These are phyloP conservation scores for Saccharomycopsis schoenii DNA, from an alignment of 805 yeast genomes.

Conservation along the genomic window DNA sequence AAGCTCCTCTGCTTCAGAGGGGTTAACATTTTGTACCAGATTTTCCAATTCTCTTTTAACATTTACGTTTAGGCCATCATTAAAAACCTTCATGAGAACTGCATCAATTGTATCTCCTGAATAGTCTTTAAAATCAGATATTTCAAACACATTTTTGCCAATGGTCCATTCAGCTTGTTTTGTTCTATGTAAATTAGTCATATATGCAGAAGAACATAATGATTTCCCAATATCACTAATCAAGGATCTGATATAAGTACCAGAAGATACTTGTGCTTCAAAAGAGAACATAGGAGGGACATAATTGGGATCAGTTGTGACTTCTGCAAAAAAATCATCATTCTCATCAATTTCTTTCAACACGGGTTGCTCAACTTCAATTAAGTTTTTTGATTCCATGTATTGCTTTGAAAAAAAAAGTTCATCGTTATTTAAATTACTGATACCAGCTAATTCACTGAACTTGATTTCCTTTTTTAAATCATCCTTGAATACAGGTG, in stretches of 20 bases:
- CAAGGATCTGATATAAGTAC: conserved; percentile 86
- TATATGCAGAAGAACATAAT: conserved; percentile 70
- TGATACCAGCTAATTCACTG: conserved; percentile 32
- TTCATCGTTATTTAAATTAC: conserved; percentile 55
- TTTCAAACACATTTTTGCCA: conserved; percentile 52
- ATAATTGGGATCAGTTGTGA: conserved; percentile 20
- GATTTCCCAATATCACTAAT: conserved; percentile 84
- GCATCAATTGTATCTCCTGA: conserved; percentile 63
- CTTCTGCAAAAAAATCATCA: neutral
- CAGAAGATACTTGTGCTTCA: conserved; percentile 77
- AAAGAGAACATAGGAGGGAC: conserved; percentile 66
- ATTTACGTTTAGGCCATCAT: conserved; percentile 29
- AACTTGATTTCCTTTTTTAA: conserved; percentile 25
- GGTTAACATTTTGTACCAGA: conserved; percentile 2
- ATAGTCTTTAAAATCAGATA: conserved; percentile 53
- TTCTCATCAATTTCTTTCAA: neutral
- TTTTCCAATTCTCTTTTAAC: conserved; percentile 31
- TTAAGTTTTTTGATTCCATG: conserved; percentile 28
- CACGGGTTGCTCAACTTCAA: conserved; percentile 24
- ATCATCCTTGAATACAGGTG: conserved; percentile 37
- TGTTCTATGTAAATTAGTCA: conserved; percentile 70
- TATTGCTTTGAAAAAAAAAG: conserved; percentile 52
- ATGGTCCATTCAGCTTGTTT: conserved; percentile 82
- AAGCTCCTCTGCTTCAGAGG: neutral
- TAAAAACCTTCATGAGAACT: conserved; percentile 41